Base-by-base conservation (phyloP, 495 filamentous ascomycete species). In the Penicillium maclennaniae region DNA sequence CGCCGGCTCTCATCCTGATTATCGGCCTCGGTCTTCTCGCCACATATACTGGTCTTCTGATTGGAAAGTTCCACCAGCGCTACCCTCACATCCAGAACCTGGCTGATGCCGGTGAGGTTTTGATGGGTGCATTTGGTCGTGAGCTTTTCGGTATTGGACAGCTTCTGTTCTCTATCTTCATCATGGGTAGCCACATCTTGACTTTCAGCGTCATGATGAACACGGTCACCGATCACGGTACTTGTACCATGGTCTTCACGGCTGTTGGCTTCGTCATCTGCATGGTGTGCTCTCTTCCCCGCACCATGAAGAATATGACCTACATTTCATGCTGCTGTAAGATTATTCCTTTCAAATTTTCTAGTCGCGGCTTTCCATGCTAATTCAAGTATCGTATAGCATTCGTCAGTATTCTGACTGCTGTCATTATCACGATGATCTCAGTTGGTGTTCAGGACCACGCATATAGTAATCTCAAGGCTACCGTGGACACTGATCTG, bases 351-450 rank as follows among this genome's bases (percentile, higher is more conserved):
- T 16, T 16, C 12, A 2, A 42, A 16, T 1, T 3, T 20, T 15
- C 16, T 1, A 38, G 20, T 16, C 23, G 23, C 23, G 23, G 23
- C 23, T 23, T 1, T 31, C 7, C 7, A 34, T 21, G n/a, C 49
- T 49, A 44, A 53, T 19, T 27, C 1, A 5, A 1, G 9, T 7
- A 3, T 6, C 26, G 45, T 16, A 31, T 50, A 60, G 63, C 78
- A 5, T 88, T 86, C 61, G 67, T 81, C 37, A 85, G 84, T 62
- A 84, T 91, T 62, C 62, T 87, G 16, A 66, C 69, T 36, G 87
- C 89, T 12, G 86, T 91, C 27, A 69, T 84, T 31, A 75, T 90
- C 59, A 83, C 86, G 48, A 89, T 92, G 78, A 76, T 88, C 57
- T 82, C 74, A 5, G 83, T 84, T 6, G 82, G 79, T 15, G 55